These are phyloP conservation scores for Phlebiopsis flavidoalba DNA, from an alignment of 768 basidiomycete species.

Conservation along the genomic window DNA sequence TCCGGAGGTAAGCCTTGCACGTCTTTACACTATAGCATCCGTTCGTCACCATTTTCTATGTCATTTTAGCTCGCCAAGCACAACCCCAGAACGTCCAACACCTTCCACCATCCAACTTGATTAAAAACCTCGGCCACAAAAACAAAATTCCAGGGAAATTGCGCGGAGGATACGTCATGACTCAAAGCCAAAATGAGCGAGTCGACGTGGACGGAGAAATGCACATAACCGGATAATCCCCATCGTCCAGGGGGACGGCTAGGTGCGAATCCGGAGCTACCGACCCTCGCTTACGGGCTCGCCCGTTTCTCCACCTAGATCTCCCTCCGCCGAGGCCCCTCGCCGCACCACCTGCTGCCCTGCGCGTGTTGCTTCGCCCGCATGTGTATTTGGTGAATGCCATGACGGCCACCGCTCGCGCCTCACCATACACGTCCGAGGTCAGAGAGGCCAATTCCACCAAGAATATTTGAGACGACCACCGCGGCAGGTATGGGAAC, in stretches of 20 bases:
- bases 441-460: too few relatives aligned
- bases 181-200: background rate
- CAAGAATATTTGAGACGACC: too few relatives aligned
- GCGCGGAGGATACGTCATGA: too few relatives aligned
- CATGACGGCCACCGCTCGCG: too few relatives aligned
- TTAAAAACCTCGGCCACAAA: background rate
- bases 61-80: background rate
- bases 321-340: background rate
- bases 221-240: background rate
- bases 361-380: background rate
- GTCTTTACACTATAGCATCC: background rate
- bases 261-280: background rate
- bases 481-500: too few relatives aligned
- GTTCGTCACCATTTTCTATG: background rate
- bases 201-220: too few relatives aligned
- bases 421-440: too few relatives aligned
- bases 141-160: background rate
- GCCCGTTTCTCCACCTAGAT: background rate
- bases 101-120: background rate
- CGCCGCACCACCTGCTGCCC: background rate
- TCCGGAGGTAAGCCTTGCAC: background rate
- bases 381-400: too few relatives aligned
- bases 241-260: background rate
- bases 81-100: background rate
- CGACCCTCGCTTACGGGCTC: background rate